Evolutionary conservation across 352 stramenopile genomes (phyloP).

Genomic region (Blastocystis hominis): DNA sequence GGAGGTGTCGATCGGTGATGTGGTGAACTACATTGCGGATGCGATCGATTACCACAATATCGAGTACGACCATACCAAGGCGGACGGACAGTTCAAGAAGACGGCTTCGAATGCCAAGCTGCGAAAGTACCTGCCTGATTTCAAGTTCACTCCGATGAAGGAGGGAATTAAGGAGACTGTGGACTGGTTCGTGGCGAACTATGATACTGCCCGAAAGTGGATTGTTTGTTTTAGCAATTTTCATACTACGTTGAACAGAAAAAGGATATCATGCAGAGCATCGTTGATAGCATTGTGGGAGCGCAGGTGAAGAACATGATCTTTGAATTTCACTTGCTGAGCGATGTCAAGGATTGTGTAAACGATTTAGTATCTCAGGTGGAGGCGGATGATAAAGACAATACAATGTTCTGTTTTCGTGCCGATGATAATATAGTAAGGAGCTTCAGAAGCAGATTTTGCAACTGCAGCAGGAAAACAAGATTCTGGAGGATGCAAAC

Average conservation of each 20-base stretch:
- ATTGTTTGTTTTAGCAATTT: slow-evolving; percentile 15
- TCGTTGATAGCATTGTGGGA: not conserved
- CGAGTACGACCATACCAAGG: slow-evolving; percentile 79
- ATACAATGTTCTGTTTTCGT: not conserved
- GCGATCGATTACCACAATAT: slow-evolving; percentile 71
- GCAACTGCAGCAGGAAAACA: slow-evolving; percentile 23
- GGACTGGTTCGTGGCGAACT: slow-evolving; percentile 78
- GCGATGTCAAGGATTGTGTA: slow-evolving; percentile 16
- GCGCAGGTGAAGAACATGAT: not conserved
- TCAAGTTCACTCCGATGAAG: slow-evolving; percentile 84
- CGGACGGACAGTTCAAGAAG: slow-evolving; percentile 98
- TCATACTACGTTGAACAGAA: not conserved
- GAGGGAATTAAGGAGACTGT: slow-evolving; percentile 74
- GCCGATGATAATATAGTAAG: not conserved
- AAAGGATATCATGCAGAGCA: not conserved
- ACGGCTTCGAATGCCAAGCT: slow-evolving; percentile 91
- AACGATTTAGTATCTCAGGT: not conserved
- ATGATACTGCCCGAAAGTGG: slow-evolving; percentile 70
- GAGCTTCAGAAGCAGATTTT: not conserved
- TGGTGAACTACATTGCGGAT: slow-evolving; percentile 72
- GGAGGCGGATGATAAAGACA: slow-evolving; percentile 6
- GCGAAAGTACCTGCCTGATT: slow-evolving; percentile 74
- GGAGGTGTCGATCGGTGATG: slow-evolving; percentile 86
- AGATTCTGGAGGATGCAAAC: slow-evolving; percentile 32
- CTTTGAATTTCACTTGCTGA: not conserved